Base-by-base conservation (phyloP, 345 rosid genomes). In the Citrus inodora region DNA sequence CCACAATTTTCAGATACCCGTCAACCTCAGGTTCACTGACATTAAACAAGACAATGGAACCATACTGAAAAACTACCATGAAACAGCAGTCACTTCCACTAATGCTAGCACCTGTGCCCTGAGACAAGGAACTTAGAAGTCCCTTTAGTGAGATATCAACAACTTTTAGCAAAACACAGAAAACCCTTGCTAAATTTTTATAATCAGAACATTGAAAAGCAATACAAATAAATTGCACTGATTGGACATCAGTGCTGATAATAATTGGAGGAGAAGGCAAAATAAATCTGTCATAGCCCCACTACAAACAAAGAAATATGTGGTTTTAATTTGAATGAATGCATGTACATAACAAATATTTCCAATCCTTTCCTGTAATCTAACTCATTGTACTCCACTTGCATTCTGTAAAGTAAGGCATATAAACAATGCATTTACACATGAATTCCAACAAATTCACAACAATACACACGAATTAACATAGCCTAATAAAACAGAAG, bases 41-140 rank as follows among this genome's bases (percentile, higher is more conserved):
- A 80, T 96, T 96, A 83, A 96, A 96, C 85, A 94, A 80, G 35
- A 96, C 99, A 51, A 96, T 92, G 51, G 99, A 94, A 46, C 98
- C 99, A 71, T 96, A 94, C 77, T 94, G 99, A 79, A 89, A 91
- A 51, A 94, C 95, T 24, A 96, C 95, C 97, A 96, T 88, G 91
- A 85, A 96, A 76, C 89, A 88, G 83, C 95, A 89, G 68, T 90
- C 85, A 80, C 95, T 92, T 80, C 92, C 97, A 69, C 89, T 89
- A 73, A 90, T 85, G 80, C 85, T 86, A 79, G 91, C 82, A 42
- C 94, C 90, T 28, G 73, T 71, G 37, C 90, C 95, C 98, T 95
- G 90, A 75, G 85, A 86, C 73, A 84, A 80, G 38, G 28, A 71
- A 28, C 24, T 38, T 68, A 56, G 42, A 8, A 32, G 27, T 22